Evolutionary conservation across 352 stramenopile genomes (phyloP), one percentile per base, ranked within the genome.

Genomic region (Bremia lactucae): DNA sequence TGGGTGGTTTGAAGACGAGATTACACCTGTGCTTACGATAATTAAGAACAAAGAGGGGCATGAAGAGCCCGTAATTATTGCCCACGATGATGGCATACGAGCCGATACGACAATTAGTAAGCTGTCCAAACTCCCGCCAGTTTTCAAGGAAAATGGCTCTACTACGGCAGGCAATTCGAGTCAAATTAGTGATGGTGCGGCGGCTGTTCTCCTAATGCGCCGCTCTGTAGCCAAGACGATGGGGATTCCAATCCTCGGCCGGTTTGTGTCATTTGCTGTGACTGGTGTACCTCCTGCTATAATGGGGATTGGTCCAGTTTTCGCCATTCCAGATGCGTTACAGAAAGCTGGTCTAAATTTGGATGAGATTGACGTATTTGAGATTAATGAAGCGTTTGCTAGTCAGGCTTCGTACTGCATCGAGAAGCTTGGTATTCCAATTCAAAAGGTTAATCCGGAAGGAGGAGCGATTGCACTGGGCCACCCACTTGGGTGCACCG

Each of bases 381-480:
- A 96, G 64, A 85, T 96, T 50, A 96, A 96, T 59, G 86, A 96
- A 56, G 86, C 86, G 20, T 96, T 96, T 46, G 84, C 84, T 16
- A 90, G 74, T 51, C 80, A 89, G 65, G 79, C 83, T 1, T 61
- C 76, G 41, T 94, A 94, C 67, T 88, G 70, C 46, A 42, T 87
- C 21, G 52, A 91, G 58, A 78, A 81, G 52, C 66, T 94, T 16
- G 61, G 65, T 19, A 88, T 94, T 33, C 68, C 71, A 8, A 70
- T 77, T 21, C 58, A 78, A 21, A 90, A 87, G 61, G 79, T 96
- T 43, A 96, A 96, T 68, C 85, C 82, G 0, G 93, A 94, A 51
- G 86, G 72, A 15, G 84, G 83, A 13, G 86, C 83, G 15, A 95
- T 96, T 41, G 84, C 87, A 10, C 56, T 96, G 11, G 87, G 86